Percentiles rank a stretch among this genome's conserved stretches.
Conservation (phyloP, 2,329 filamentous ascomycete genomes). For the Sporothrix inflata region DNA sequence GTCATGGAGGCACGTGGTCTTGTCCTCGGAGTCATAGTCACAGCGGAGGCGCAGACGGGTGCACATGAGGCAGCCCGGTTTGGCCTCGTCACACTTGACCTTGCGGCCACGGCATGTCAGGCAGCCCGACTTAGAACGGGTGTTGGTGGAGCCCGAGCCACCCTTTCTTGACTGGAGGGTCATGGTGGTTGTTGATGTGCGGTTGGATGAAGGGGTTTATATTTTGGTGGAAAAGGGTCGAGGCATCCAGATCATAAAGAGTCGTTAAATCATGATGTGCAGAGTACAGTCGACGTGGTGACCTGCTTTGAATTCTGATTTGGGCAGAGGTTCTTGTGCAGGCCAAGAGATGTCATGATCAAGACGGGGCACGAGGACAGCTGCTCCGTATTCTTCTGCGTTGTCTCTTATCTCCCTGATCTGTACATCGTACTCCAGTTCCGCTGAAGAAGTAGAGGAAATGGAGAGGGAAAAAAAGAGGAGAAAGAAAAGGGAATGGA, state of each 20-base stretch:
- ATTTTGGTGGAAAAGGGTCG: neutral
- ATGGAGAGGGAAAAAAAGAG: neutral
- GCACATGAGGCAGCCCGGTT: conserved; percentile 18
- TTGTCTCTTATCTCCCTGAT: neutral
- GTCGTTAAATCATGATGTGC: neutral
- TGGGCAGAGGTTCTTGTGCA: neutral
- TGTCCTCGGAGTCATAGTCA: neutral
- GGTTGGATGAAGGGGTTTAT: neutral
- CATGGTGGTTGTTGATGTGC: neutral
- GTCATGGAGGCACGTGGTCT: neutral
- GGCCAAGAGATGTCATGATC: neutral
- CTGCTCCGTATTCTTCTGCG: neutral
- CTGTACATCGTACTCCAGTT: neutral
- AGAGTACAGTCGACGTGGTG: neutral
- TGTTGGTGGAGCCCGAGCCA: neutral
- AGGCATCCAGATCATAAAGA: neutral
- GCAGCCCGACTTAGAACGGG: conserved; percentile 26
- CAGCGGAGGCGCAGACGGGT: neutral
- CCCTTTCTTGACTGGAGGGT: neutral
- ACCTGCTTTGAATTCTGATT: neutral
- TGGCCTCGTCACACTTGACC: conserved; percentile 27
- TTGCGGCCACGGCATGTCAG: conserved; percentile 24
- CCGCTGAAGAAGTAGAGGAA: neutral
- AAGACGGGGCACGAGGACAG: neutral
- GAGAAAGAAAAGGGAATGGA: neutral